Base-by-base conservation (phyloP, 768 basidiomycete genomes). In the Xerocomellus amylosporus region DNA sequence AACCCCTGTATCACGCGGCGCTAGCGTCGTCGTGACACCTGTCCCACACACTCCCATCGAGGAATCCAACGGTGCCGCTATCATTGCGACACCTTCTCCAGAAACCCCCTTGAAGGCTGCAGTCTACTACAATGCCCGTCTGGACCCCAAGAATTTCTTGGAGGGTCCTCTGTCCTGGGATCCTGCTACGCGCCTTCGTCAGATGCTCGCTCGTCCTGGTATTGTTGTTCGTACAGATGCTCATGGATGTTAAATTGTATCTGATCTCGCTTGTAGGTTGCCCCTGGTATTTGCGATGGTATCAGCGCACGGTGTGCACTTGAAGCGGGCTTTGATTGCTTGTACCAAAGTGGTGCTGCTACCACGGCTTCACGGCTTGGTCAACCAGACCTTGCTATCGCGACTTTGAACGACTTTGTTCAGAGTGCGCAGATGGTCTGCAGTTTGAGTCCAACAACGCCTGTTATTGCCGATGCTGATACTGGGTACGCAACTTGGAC, bases 321-420 rank as follows among this genome's bases (percentile, higher is more conserved):
- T 8, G 88, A 91, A 71, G 86, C 87, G 36, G 88, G 88, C 19
- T 91, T 90, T 61, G 76, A 79, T 24, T 90, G 88, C 60, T 57
- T 90, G 53, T 91, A 90, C 67, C 88, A 90, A 71, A 88, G 86
- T 61, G 88, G 88, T 47, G 87, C 88, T 46, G 87, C 87, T 14
- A 90, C 88, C 1, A 90, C 88, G 12, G 88, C 88, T 39, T 89
- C 88, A 1, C 81, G 87, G 17, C 75, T 90, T 22, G 88, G 88
- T 17, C 83, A 84, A 64, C 87, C 88, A n/a, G 88, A 90, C 67
- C 75, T 90, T 39, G 88, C 86, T 24, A 87, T 90, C 59, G 86
- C 88, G 4, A 88, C 87, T 26, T 63, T 88, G 63, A 88, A 88
- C 59, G 88, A 90, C 63, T 90, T 90, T 55, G 86, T 85, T 22